Conservation (phyloP, 1,284 basidiomycete species). For the Athelia sp. region DNA sequence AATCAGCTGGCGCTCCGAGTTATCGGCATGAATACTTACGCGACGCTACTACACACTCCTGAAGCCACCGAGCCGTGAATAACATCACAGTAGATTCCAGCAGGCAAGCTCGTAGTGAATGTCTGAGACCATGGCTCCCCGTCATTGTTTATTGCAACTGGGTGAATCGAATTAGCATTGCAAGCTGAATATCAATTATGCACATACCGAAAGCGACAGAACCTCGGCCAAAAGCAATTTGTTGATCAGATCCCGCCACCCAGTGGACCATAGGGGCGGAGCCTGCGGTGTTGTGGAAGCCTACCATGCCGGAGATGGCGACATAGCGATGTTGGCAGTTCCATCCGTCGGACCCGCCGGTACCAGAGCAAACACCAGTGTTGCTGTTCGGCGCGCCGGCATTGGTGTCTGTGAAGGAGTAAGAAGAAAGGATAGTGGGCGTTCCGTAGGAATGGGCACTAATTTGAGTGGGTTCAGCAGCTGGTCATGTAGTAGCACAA, state of each 20-base stretch:
- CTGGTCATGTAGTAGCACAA: no score
- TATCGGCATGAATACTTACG: not conserved
- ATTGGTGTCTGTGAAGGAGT: conserved; percentile 21
- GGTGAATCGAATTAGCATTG: no score
- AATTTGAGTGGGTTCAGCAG: no score
- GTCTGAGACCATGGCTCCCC: conserved; percentile 21
- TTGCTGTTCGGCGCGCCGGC: conserved; percentile 27
- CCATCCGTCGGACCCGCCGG: conserved; percentile 16
- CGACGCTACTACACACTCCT: not conserved
- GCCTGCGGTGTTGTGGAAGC: conserved; percentile 29
- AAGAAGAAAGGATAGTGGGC: conserved; percentile 34
- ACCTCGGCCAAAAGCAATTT: conserved; percentile 32
- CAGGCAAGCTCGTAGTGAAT: conserved; percentile 20
- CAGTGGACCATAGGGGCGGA: conserved; percentile 21
- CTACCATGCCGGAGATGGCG: conserved; percentile 28
- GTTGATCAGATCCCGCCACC: conserved; percentile 19
- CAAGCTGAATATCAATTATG: no score
- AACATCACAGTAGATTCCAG: conserved; percentile 25
- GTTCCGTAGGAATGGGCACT: conserved; percentile 33
- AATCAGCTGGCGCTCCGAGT: not conserved
- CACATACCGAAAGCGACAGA: conserved; percentile 15
- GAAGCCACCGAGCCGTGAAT: conserved; percentile 17
- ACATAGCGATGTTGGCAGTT: conserved; percentile 30
- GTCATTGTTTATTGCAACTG: conserved; percentile 29
- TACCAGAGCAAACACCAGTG: conserved; percentile 11